These are phyloP conservation scores for Suhomyces pyralidae DNA, from an alignment of 805 yeast genomes.

Conservation along the genomic window DNA sequence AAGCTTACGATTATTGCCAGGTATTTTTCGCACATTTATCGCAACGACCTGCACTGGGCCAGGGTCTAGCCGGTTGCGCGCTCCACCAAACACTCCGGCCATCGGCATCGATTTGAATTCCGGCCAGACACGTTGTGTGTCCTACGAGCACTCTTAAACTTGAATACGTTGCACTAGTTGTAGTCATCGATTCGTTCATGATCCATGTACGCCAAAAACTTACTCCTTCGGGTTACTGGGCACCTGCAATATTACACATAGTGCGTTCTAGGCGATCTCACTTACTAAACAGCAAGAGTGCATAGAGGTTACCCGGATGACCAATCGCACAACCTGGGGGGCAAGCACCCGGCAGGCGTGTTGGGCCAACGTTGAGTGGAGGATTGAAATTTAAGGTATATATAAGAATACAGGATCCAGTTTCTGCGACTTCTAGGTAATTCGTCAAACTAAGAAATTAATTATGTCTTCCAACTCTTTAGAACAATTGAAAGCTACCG, in stretches of 20 bases:
- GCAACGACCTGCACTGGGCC: neutral
- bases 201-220: neutral
- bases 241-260: neutral
- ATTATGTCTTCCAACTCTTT: constrained; percentile 52
- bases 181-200: neutral
- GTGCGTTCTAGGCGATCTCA: neutral
- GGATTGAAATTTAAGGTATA: neutral
- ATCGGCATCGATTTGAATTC: neutral
- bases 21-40: neutral
- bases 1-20: neutral
- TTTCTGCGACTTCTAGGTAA: neutral
- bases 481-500: constrained; percentile 90
- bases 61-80: neutral
- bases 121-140: neutral
- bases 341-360: neutral
- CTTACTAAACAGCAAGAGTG: constrained; percentile 1
- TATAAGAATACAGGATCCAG: neutral
- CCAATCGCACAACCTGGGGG: neutral
- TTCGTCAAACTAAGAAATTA: neutral
- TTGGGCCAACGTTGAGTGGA: neutral
- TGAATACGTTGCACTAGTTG: neutral
- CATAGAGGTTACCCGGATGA: constrained; percentile 1
- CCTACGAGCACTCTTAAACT: neutral
- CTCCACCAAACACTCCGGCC: neutral
- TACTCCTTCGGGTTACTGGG: neutral